phyloP scores from a whole-genome alignment of 441 rosid genomes.

The Lagerstroemia fauriei region DNA sequence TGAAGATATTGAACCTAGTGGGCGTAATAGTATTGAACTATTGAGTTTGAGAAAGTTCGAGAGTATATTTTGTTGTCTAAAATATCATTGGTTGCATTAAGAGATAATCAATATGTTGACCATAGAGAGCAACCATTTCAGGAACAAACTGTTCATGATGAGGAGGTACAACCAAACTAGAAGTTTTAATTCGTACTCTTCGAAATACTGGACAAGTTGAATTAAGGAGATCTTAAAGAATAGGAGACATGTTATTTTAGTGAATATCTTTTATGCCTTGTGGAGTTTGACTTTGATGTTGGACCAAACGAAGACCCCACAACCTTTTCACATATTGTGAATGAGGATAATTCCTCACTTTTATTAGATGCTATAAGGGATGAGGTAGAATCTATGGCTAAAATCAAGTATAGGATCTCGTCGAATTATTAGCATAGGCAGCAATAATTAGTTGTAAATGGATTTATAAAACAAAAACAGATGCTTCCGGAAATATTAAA shows the following conservation, averaged over 20 bases:
- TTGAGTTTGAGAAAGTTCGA: not conserved
- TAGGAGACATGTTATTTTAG: not conserved
- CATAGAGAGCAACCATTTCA: not conserved
- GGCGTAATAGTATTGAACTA: not conserved
- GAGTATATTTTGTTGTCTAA: not conserved
- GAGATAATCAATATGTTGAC: not conserved
- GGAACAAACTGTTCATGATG: not conserved
- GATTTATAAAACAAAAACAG: too few species aligned
- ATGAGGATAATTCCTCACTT: not conserved
- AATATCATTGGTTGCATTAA: not conserved
- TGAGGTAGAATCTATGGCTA: not conserved
- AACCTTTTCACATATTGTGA: constrained; percentile 17
- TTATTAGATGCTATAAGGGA: constrained; percentile 10
- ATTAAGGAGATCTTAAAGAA: constrained; percentile 4
- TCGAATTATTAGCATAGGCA: too few species aligned
- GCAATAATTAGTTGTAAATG: too few species aligned
- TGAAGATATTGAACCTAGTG: not conserved
- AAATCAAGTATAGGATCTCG: too few species aligned
- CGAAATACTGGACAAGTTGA: not conserved
- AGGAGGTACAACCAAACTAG: not conserved
- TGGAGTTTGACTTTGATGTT: constrained; percentile 12
- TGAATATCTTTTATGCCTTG: not conserved
- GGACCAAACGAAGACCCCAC: constrained; percentile 6
- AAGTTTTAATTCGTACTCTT: not conserved
- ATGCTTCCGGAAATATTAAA: too few species aligned